Conservation (phyloP, 805 yeast genomes). For the Brettanomyces nanus region DNA sequence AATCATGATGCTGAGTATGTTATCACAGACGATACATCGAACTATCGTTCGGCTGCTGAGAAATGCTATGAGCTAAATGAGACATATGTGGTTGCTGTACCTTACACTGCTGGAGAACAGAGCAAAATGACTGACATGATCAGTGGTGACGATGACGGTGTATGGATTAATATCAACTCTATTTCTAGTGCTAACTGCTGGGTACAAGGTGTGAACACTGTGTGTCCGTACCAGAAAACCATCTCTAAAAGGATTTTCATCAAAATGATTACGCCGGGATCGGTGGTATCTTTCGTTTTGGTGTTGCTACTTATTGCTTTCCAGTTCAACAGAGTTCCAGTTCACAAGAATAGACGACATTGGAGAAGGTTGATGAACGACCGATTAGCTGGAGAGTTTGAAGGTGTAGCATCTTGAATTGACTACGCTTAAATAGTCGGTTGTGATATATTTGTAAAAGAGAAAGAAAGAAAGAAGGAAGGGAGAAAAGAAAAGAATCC, state of each 20-base stretch:
- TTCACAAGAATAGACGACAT: constrained; percentile 59
- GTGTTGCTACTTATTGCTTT: constrained; percentile 44
- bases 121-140: constrained; percentile 16
- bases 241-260: constrained; percentile 49
- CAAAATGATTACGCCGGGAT: constrained; percentile 59
- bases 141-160: constrained; percentile 25
- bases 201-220: constrained; percentile 78
- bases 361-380: constrained; percentile 54
- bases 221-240: constrained; percentile 67
- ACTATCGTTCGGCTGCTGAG: constrained; percentile 39
- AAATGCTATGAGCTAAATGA: constrained; percentile 23
- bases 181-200: constrained; percentile 69
- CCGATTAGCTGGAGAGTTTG: constrained; percentile 56
- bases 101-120: constrained; percentile 43
- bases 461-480: neutral
- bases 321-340: constrained; percentile 55
- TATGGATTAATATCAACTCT: constrained; percentile 82
- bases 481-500: no score
- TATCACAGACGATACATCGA: constrained; percentile 23
- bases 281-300: constrained; percentile 46
- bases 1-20: constrained; percentile 36
- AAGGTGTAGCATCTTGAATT: constrained; percentile 76
- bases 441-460: neutral
- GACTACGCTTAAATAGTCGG: neutral
- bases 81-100: constrained; percentile 32